Base-by-base conservation (phyloP, 1,284 basidiomycete species). In the Cryptococcus floricola region DNA sequence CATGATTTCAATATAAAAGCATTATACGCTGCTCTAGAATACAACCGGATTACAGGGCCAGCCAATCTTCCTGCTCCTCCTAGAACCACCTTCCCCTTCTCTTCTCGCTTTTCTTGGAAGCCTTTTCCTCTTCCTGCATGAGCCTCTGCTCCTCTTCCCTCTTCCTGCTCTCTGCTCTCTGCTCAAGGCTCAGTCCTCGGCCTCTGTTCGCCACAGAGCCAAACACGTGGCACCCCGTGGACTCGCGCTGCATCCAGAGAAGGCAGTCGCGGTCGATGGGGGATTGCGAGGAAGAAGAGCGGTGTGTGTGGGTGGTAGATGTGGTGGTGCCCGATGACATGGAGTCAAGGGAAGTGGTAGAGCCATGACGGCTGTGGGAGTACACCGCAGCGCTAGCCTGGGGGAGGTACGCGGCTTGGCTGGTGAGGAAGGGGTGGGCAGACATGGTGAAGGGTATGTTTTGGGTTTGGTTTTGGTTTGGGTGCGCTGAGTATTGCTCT, bases 391-490 rank as follows among this genome's bases (percentile, higher is more conserved):
- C 16, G 4, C 16, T n/a, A 31, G 25, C 23, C 16, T n/a, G 6
- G 54, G 50, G 48, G 19, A 56, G 50, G 50, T 39, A 59, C 5
- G 63, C 58, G 13, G 60, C 58, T 53, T 67, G 65, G 53, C 65
- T 57, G 37, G 60, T 54, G 39, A 67, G 56, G 61, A 65, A 65
- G 3, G 65, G 63, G 55, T 67, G 65, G 38, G 43, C 31, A 43
- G 53, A 39, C 41, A 44, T 59, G 31, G 16, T 45, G 34, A 39
- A 31, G 46, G 18, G 44, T 37, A 25, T 18, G 39, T 18, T 16
- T 39, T 48, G 19, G 25, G n/a, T 44, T 41, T n/a, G 19, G 8
- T 52, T 18, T 34, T 19, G 48, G 39, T 44, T n/a, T 48, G 42
- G 25, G 13, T 7, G 18, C 10, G 19, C 16, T 34, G 42, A 39